Conservation (phyloP, 2,329 filamentous ascomycete genomes). For the Aspergillus persii region DNA sequence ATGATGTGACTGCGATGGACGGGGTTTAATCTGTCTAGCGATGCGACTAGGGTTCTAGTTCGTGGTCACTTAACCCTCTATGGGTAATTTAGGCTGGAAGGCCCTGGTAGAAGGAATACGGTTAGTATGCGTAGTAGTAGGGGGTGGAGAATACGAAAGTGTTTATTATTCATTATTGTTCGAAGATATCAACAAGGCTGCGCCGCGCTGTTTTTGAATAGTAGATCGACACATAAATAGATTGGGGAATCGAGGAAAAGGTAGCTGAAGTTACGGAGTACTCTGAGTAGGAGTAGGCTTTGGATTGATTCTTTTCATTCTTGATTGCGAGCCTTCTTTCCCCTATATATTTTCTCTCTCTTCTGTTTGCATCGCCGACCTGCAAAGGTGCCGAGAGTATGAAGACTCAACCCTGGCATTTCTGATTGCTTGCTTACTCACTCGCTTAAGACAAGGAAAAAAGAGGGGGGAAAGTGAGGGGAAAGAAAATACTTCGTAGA, state of each 20-base stretch:
- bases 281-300: no score
- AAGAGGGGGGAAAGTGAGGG: no score
- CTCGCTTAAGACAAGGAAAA: no score
- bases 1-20: background rate
- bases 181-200: background rate
- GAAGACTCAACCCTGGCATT: no score
- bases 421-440: no score
- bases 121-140: no score
- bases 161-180: no score
- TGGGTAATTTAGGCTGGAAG: background rate
- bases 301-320: background rate
- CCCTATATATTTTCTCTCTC: no score
- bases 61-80: background rate
- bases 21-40: background rate
- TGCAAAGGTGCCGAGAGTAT: background rate
- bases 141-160: no score
- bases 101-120: no score
- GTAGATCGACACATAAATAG: background rate
- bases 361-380: background rate
- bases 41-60: background rate
- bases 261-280: no score
- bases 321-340: no score
- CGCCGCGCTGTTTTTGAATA: background rate
- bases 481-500: background rate
- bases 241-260: background rate